These are phyloP conservation scores for Aspergillus wentii DNA, from an alignment of 495 filamentous ascomycete species.

Conservation along the genomic window DNA sequence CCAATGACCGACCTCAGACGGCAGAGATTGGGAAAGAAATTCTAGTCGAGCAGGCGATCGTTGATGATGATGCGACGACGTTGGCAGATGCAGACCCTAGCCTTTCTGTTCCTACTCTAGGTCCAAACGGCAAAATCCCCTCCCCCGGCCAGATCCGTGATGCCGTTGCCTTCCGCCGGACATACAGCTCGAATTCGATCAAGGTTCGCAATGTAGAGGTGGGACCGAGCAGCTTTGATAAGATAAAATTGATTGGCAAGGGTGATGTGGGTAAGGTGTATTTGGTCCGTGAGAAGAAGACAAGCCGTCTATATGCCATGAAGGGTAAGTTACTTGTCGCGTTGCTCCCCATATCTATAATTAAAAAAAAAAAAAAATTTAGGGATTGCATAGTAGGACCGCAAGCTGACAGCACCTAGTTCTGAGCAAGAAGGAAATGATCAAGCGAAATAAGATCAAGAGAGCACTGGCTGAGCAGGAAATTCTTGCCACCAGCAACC, in stretches of 20 bases:
- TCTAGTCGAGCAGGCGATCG: slow-evolving; percentile 50
- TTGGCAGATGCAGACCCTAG: slow-evolving; percentile 44
- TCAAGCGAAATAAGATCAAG: slow-evolving; percentile 99
- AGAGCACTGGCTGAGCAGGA: slow-evolving; percentile 95
- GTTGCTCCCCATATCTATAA: too few species aligned
- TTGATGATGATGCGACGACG: slow-evolving; percentile 50
- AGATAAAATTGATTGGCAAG: slow-evolving; percentile 98
- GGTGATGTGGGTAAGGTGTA: slow-evolving; percentile 99
- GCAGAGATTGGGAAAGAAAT: slow-evolving; percentile 78
- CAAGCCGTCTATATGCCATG: slow-evolving; percentile 92
- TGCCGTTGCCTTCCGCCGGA: slow-evolving; percentile 76
- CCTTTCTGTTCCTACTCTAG: slow-evolving; percentile 39
- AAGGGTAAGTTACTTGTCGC: slow-evolving; percentile 85
- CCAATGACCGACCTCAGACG: slow-evolving; percentile 67
- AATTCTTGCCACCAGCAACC: slow-evolving; percentile 96
- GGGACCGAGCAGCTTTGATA: slow-evolving; percentile 92
- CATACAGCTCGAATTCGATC: slow-evolving; percentile 98
- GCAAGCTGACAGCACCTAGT: slow-evolving; percentile 51
- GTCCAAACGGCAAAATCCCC: slow-evolving; percentile 39
- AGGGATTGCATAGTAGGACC: too few species aligned
- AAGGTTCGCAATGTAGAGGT: slow-evolving; percentile 97
- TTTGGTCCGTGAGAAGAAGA: slow-evolving; percentile 96
- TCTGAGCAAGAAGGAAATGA: slow-evolving; percentile 99
- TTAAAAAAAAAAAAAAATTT: too few species aligned
- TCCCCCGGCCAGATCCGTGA: slow-evolving; percentile 50